Conservation (phyloP, 495 filamentous ascomycete species). For the Hypoxylon rickii region DNA sequence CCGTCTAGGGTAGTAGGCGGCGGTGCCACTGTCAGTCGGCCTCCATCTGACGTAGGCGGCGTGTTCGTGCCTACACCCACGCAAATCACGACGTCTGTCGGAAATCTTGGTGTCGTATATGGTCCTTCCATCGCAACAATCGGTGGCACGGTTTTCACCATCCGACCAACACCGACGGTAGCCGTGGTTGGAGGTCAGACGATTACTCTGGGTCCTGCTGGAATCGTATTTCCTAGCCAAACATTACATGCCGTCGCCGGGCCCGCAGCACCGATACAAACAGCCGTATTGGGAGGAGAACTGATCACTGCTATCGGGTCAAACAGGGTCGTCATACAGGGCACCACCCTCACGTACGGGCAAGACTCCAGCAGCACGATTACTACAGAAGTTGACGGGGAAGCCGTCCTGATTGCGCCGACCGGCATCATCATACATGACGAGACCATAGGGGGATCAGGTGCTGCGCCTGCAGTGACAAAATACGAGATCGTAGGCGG, state of each 20-base stretch:
- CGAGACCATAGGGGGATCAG: constrained; percentile 47
- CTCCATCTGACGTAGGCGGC: constrained; percentile 27
- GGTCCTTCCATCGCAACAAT: constrained; percentile 50
- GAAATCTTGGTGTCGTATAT: constrained; percentile 47
- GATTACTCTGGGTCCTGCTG: constrained; percentile 52
- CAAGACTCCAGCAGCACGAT: constrained; percentile 34
- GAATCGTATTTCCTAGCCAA: constrained; percentile 40
- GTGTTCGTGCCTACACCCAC: constrained; percentile 31
- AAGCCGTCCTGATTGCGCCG: constrained; percentile 53
- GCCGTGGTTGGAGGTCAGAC: constrained; percentile 48
- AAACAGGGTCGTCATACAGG: constrained; percentile 49
- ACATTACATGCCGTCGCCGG: constrained; percentile 41
- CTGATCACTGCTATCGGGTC: constrained; percentile 52
- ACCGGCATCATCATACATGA: constrained; percentile 47
- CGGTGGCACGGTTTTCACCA: constrained; percentile 50
- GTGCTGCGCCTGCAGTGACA: constrained; percentile 40
- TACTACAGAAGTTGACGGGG: constrained; percentile 47
- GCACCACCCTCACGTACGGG: constrained; percentile 49
- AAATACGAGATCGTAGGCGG: constrained; percentile 52
- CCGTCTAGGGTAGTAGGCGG: constrained; percentile 47
- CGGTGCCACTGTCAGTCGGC: constrained; percentile 46
- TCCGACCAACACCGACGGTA: constrained; percentile 41
- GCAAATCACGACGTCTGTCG: constrained; percentile 45
- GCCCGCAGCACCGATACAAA: constrained; percentile 41
- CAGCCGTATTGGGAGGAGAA: constrained; percentile 51